Base-by-base conservation (phyloP, 2,329 filamentous ascomycete genomes). In the Ascochyta lentis region DNA sequence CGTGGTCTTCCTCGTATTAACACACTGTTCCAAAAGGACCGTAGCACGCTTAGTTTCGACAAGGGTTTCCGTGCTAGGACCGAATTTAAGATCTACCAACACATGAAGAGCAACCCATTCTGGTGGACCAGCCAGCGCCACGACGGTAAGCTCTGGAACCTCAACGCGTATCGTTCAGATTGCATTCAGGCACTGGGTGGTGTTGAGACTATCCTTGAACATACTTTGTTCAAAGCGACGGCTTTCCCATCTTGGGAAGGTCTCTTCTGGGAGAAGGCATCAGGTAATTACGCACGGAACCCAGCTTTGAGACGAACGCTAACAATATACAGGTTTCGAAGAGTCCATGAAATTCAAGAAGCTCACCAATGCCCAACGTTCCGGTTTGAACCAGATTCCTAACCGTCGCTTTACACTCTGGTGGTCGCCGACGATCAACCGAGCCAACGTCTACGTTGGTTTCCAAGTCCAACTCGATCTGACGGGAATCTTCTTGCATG, bases 81-180 rank as follows among this genome's bases (percentile, higher is more conserved):
- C 10, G 95, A 99, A 75, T 99, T 99, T 82, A 99, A 99, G 82
- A 88, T 95, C 27, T 99, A 98, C 73, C 94, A 98, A 76, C 83
- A 98, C 58, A 98, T 99, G 94, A 97, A 96, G 86, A 96, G 90
- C 78, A 97, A 98, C 73, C 95, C 95, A 0, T 98, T 98, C 83
- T 97, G 93, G 92, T 99, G 95, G 95, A 99, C 95, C 4, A 96
- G 91, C 69, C 94, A 98, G 76, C 84, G 95, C 35, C 96, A 99
- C 70, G 95, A 99, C 69, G 95, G 95, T 72, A 98, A 98, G 72
- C 78, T 99, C 4, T 99, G 95, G 95, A 97, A 97, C 62, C 77
- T 99, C 49, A 98, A 98, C 64, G 91, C 92, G 1, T 97, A 98
- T 78, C 84, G 95, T 60, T 97, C 95, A 6, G 95, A 99, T 79